A percentile compares a stretch with the other conserved stretches of the same genome.
Evolutionary conservation across 2,329 filamentous ascomycete species (phyloP).

Genomic region (Byssoonygena ceratinophila): DNA sequence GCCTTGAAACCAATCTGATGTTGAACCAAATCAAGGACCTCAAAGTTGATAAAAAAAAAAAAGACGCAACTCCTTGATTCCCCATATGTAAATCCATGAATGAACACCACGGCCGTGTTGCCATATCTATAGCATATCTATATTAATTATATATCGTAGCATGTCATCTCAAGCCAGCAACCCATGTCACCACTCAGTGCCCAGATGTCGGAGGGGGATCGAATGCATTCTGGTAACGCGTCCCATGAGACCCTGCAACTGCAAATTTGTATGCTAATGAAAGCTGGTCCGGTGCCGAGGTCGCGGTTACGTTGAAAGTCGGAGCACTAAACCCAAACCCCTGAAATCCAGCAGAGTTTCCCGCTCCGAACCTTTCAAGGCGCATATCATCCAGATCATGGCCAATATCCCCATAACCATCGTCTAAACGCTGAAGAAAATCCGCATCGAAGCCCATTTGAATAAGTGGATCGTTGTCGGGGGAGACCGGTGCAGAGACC

Average conservation of each 20-base stretch:
- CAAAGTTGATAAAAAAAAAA: not conserved
- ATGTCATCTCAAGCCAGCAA: not conserved
- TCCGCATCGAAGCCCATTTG: constrained; percentile 33
- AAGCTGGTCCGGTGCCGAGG: not conserved
- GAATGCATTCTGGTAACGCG: constrained; percentile 3
- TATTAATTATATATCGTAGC: not conserved
- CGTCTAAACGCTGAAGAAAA: constrained; percentile 29
- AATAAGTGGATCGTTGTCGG: constrained; percentile 26
- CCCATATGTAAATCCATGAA: not conserved
- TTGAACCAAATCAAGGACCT: not conserved
- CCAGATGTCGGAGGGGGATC: not conserved
- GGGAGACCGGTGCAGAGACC: constrained; percentile 25
- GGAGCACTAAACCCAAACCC: not conserved
- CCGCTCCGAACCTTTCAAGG: constrained; percentile 16
- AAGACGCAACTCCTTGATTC: not conserved
- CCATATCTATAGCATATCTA: not conserved
- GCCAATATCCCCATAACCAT: constrained; percentile 27
- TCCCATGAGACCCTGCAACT: not conserved
- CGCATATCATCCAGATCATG: constrained; percentile 25
- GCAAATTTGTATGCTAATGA: not conserved
- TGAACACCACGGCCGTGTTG: not conserved
- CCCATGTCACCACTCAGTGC: not conserved
- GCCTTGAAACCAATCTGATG: not conserved
- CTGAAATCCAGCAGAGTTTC: not conserved
- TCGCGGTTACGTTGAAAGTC: not conserved